These are phyloP conservation scores for Tolypocladium capitatum DNA, from an alignment of 2,329 filamentous ascomycete genomes.

Conservation along the genomic window DNA sequence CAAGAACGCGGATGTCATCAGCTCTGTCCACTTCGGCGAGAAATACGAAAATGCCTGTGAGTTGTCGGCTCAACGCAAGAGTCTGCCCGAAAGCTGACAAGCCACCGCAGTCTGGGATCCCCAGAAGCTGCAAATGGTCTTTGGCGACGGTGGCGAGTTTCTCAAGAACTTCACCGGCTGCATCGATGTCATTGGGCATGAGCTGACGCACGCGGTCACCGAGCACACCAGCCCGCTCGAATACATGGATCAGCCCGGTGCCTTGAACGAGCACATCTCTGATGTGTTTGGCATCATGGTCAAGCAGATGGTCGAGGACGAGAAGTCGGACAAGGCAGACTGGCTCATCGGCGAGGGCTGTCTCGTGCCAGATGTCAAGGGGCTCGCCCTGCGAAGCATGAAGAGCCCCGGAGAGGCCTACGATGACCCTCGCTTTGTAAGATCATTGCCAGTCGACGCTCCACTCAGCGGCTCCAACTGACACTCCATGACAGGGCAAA, in stretches of 20 bases:
- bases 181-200: slow-evolving; percentile 44
- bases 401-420: slow-evolving; percentile 40
- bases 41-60: slow-evolving; percentile 38
- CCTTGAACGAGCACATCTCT: slow-evolving; percentile 42
- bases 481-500: slow-evolving; percentile 24
- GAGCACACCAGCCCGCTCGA: slow-evolving; percentile 35
- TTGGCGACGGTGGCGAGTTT: slow-evolving; percentile 40
- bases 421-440: slow-evolving; percentile 34
- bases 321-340: slow-evolving; percentile 31
- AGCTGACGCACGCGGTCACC: slow-evolving; percentile 42
- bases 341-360: slow-evolving; percentile 43
- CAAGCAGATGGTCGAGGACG: slow-evolving; percentile 36
- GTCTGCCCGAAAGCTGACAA: neutral
- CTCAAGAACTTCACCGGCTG: slow-evolving; percentile 37
- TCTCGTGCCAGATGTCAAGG: slow-evolving; percentile 36
- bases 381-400: slow-evolving; percentile 39
- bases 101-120: slow-evolving; percentile 33
- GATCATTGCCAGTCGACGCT: slow-evolving; percentile 8
- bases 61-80: slow-evolving; percentile 5
- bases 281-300: slow-evolving; percentile 45
- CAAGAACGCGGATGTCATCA: slow-evolving; percentile 33
- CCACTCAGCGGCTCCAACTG: neutral
- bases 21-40: slow-evolving; percentile 38
- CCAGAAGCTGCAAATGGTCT: slow-evolving; percentile 36
- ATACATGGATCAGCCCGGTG: slow-evolving; percentile 38